Evolutionary conservation across 805 yeast species (phyloP).

Genomic region (Zygosaccharomyces kombuchaensis): DNA sequence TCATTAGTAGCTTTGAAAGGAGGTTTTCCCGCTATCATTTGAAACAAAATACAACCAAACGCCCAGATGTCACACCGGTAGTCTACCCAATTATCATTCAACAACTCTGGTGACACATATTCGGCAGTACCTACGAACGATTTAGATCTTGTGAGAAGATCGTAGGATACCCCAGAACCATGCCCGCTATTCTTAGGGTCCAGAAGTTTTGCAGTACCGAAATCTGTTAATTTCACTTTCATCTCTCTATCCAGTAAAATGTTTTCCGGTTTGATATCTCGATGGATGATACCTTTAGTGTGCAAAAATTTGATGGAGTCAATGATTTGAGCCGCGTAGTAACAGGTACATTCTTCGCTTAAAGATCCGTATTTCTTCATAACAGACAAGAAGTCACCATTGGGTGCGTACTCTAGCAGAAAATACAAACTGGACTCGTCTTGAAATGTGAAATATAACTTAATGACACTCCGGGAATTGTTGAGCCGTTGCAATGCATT

Average conservation of each 20-base stretch:
- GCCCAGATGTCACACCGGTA: slow-evolving; percentile 98
- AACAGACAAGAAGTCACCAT: slow-evolving; percentile 68
- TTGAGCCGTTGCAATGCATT: slow-evolving; percentile 70
- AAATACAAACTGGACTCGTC: slow-evolving; percentile 69
- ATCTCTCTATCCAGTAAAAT: slow-evolving; percentile 58
- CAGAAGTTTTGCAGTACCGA: slow-evolving; percentile 75
- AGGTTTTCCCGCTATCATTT: slow-evolving; percentile 91
- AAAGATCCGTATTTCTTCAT: slow-evolving; percentile 67
- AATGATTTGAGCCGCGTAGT: slow-evolving; percentile 68
- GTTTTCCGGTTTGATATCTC: slow-evolving; percentile 84
- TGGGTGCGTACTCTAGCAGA: slow-evolving; percentile 72
- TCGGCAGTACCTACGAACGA: slow-evolving; percentile 87
- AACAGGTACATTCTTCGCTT: slow-evolving; percentile 62
- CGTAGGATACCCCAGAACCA: slow-evolving; percentile 45
- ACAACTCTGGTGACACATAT: slow-evolving; percentile 74
- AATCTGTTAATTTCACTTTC: slow-evolving; percentile 71
- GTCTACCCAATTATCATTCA: slow-evolving; percentile 76
- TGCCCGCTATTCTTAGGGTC: slow-evolving; percentile 39
- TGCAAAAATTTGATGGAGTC: slow-evolving; percentile 74
- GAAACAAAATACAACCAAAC: slow-evolving; percentile 91
- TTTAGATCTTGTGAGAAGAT: slow-evolving; percentile 63
- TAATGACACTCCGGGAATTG: slow-evolving; percentile 56
- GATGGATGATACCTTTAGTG: slow-evolving; percentile 67
- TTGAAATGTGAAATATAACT: slow-evolving; percentile 73
- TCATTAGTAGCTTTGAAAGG: slow-evolving; percentile 84